A percentile compares a stretch with the other conserved stretches of the same genome.
These are phyloP conservation scores for Erodium moschatum DNA, from an alignment of 441 rosid species.

Conservation along the genomic window DNA sequence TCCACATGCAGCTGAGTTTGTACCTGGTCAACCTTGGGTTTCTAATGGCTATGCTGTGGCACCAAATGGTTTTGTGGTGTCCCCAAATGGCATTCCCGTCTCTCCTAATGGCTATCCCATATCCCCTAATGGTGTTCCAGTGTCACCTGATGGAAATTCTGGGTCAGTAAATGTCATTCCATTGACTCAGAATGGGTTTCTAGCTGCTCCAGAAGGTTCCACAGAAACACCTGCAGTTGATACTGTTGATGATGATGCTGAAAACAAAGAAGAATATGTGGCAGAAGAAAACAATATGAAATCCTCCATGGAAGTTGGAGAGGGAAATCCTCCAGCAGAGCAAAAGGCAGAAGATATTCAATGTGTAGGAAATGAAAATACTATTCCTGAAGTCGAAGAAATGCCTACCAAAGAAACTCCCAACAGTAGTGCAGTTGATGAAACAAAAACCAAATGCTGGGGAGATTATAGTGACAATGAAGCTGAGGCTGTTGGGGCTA, in stretches of 20 bases:
- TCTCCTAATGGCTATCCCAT: conserved; percentile 42
- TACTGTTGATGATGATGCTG: conserved; percentile 30
- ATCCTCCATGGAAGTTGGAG: conserved; percentile 29
- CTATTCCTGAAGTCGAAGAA: conserved; percentile 29
- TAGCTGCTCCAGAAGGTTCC: conserved; percentile 28
- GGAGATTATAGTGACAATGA: conserved; percentile 80
- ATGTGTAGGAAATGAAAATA: conserved; percentile 22
- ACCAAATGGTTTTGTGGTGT: conserved; percentile 47
- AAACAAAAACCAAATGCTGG: conserved; percentile 55
- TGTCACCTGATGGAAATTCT: conserved; percentile 46
- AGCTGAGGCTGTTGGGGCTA: conserved; percentile 56
- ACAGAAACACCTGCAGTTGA: conserved; percentile 33
- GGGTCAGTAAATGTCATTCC: conserved; percentile 28
- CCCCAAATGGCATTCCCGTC: conserved; percentile 47
- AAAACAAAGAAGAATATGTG: conserved; percentile 36
- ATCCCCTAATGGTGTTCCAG: conserved; percentile 36
- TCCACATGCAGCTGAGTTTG: conserved; percentile 70
- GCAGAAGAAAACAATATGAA: conserved; percentile 30
- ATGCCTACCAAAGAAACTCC: conserved; percentile 32
- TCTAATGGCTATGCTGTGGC: conserved; percentile 66
- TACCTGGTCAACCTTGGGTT: conserved; percentile 83
- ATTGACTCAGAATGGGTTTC: conserved; percentile 41
- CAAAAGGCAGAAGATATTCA: conserved; percentile 25
- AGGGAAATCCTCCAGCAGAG: conserved; percentile 32
- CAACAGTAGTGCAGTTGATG: conserved; percentile 30